Evolutionary conservation across 306 rosid genomes (phyloP).

Genomic region (Cyamopsis tetragonoloba): DNA sequence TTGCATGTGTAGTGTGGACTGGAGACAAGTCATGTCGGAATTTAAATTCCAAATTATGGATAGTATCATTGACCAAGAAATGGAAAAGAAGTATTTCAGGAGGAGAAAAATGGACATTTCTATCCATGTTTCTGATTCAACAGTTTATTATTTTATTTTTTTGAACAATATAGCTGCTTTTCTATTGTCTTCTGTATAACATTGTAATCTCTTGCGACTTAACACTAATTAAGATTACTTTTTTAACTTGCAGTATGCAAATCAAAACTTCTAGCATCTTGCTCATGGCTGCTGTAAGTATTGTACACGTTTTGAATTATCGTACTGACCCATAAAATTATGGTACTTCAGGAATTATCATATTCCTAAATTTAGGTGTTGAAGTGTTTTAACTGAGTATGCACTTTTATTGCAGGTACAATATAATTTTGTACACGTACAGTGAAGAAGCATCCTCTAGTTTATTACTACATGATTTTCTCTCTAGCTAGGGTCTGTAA

Average conservation of each 20-base stretch:
- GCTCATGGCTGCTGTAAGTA: background rate
- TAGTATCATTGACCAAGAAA: background rate
- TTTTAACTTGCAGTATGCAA: slow-evolving; percentile 45
- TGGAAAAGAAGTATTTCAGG: background rate
- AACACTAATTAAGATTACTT: slow-evolving; percentile 7
- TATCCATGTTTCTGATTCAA: background rate
- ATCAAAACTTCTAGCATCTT: slow-evolving; percentile 35
- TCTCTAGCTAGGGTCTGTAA: slow-evolving; percentile 14
- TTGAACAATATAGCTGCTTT: background rate
- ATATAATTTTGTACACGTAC: background rate
- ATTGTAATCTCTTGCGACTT: background rate
- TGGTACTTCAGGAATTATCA: background rate
- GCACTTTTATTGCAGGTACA: background rate
- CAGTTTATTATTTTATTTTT: background rate
- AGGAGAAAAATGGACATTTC: background rate
- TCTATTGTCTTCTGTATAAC: background rate
- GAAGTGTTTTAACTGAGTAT: background rate
- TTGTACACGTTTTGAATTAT: slow-evolving; percentile 6
- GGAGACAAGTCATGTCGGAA: background rate
- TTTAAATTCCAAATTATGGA: background rate
- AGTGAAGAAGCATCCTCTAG: background rate
- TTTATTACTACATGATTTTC: background rate
- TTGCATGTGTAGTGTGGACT: background rate
- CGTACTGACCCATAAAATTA: background rate
- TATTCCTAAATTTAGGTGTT: background rate